Conservation (phyloP, 2,329 filamentous ascomycete species). For the Fusarium xyrophilum region DNA sequence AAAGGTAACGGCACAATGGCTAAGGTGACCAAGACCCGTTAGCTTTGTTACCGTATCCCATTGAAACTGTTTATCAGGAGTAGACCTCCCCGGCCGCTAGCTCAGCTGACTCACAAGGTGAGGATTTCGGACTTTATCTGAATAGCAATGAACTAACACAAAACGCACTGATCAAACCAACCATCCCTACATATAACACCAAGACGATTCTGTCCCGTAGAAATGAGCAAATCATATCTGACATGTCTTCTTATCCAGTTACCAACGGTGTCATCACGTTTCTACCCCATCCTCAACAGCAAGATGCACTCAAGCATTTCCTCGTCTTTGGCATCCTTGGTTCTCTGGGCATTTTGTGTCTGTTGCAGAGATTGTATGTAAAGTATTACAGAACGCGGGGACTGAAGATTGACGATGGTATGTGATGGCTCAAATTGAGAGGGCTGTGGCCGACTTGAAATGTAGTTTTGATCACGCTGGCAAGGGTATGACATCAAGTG, state of each 20-base stretch:
- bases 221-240: neutral
- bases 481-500: constrained; percentile 13
- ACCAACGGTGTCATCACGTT: constrained; percentile 37
- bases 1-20: rapidly evolving
- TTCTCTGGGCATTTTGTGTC: constrained; percentile 18
- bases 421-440: neutral
- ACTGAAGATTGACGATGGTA: constrained; percentile 32
- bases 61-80: neutral
- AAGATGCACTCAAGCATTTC: constrained; percentile 34
- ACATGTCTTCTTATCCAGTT: constrained; percentile 24
- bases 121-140: neutral
- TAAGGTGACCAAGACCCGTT: neutral
- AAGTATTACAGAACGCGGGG: constrained; percentile 31
- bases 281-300: constrained; percentile 36
- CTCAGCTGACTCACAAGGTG: neutral
- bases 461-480: constrained; percentile 13
- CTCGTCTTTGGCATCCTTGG: constrained; percentile 38
- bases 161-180: neutral
- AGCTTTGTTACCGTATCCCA: neutral
- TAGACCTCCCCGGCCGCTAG: neutral
- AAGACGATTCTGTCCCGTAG: neutral
- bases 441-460: neutral
- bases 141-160: neutral
- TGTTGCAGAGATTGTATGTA: constrained; percentile 43
- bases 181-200: neutral